Conservation (phyloP, 2,329 filamentous ascomycete species). For the Rhynchosporium agropyri region DNA sequence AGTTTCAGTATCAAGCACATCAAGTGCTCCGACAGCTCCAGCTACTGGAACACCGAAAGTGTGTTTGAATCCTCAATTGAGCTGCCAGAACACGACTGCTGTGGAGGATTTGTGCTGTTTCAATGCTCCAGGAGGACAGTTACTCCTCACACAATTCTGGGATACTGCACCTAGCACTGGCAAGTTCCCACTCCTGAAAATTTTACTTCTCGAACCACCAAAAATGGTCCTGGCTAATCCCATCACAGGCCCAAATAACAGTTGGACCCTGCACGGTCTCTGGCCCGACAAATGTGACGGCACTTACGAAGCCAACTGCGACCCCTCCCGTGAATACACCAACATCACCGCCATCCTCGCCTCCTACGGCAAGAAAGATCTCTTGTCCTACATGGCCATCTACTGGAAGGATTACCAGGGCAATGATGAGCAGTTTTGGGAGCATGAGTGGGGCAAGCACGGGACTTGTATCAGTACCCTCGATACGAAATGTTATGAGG, state of each 20-base stretch:
- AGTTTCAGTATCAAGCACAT: background rate
- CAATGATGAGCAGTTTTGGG: slow-evolving; percentile 62
- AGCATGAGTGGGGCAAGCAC: slow-evolving; percentile 77
- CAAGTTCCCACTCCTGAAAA: slow-evolving; percentile 7
- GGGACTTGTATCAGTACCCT: slow-evolving; percentile 74
- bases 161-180: slow-evolving; percentile 62
- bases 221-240: background rate
- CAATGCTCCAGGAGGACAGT: slow-evolving; percentile 69
- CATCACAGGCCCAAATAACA: slow-evolving; percentile 22
- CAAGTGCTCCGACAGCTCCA: slow-evolving; percentile 13
- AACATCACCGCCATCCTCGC: slow-evolving; percentile 66
- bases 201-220: background rate
- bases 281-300: slow-evolving; percentile 70
- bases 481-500: slow-evolving; percentile 64
- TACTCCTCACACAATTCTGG: slow-evolving; percentile 80
- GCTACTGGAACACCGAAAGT: slow-evolving; percentile 30
- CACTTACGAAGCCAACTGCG: slow-evolving; percentile 67
- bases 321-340: slow-evolving; percentile 60
- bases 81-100: slow-evolving; percentile 62
- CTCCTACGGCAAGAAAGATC: slow-evolving; percentile 54
- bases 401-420: slow-evolving; percentile 55
- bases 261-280: slow-evolving; percentile 73
- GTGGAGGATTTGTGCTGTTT: slow-evolving; percentile 71
- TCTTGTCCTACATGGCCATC: slow-evolving; percentile 66
- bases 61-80: slow-evolving; percentile 36